phyloP scores from a whole-genome alignment of 441 rosid species.

The Heliophila coronopifolia region DNA sequence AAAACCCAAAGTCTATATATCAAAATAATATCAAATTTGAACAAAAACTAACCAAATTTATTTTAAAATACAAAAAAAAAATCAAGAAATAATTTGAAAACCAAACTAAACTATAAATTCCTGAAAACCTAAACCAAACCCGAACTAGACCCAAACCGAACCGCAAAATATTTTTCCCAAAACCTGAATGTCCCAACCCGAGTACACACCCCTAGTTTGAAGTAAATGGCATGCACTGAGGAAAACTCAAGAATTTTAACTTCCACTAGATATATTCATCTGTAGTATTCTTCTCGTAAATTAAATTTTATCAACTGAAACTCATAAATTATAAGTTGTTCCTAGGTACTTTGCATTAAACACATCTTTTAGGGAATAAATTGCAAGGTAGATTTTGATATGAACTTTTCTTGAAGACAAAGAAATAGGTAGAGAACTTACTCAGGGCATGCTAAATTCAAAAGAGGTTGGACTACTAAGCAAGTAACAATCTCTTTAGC shows the following conservation, averaged over 20 bases:
- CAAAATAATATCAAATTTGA: too few species aligned
- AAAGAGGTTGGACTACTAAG: constrained; percentile 81
- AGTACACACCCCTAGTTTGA: too few species aligned
- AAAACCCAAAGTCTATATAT: too few species aligned
- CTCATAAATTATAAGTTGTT: not conserved
- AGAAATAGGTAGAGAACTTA: constrained; percentile 38
- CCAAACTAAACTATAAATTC: too few species aligned
- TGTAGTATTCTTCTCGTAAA: not conserved
- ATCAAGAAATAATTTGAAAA: too few species aligned
- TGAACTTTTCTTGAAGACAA: constrained; percentile 5
- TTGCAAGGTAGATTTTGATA: not conserved
- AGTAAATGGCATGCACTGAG: not conserved
- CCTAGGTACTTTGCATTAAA: constrained; percentile 10
- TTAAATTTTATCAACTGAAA: not conserved
- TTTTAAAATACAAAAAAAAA: too few species aligned
- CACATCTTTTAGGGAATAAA: constrained; percentile 3
- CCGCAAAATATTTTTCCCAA: too few species aligned
- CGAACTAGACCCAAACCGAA: too few species aligned
- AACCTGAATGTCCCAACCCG: too few species aligned
- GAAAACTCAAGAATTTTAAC: not conserved
- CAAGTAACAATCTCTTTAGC: constrained; percentile 95
- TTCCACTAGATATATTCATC: not conserved
- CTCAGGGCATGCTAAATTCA: constrained; percentile 82
- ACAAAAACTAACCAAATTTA: too few species aligned
- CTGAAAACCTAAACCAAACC: too few species aligned